Evolutionary conservation across 257 asterid genomes (phyloP), one percentile per base, ranked within the genome.

Genomic region (Petrea volubilis): DNA sequence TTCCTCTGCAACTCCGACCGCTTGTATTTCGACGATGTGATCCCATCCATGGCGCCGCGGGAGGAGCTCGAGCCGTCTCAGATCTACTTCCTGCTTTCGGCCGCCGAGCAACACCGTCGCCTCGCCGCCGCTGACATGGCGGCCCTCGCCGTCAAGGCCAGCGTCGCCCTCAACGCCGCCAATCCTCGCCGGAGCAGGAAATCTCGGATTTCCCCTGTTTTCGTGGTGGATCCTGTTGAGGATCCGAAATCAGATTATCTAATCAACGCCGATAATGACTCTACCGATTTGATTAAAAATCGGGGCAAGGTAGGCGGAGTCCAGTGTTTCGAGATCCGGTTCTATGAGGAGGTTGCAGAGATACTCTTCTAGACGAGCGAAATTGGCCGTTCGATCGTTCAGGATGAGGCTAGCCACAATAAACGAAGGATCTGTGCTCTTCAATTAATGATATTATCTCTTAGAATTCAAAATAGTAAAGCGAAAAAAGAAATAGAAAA

Each of bases 41-140:
- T 88, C 13, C 91, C 93, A 20, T 13, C 76, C 0, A 73, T 90
- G 38, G 76, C 43, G 0, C 34, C 68, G 2, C 60, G 79, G 7
- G 87, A 81, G 0, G 79, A 47, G n/a, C 75, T 90, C 17, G 80
- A 84, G 51, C 62, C 82, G 2, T 75, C 78, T 10, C 90, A 90
- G 83, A 90, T 90, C 76, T 90, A 90, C 68, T 90, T 90, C 74
- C 73, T 88, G 31, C 74, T 90, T 3, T 89, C 93, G 25, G 5
- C 17, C 1, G 43, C 87, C n/a, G 83, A 80, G 60, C 91, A 84
- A 7, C 72, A 73, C 3, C 81, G 75, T 28, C 82, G 79, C 36
- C 73, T 90, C 8, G 85, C 81, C 3, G 93, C 93, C 21, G 65
- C 97, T 15, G 95, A 90, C 10, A 88, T 90, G 97, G 97, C 93